Evolutionary conservation across 78 protist species (phyloP), one percentile per base, ranked within the genome.

Genomic region (Dictyostelium firmibasis): DNA sequence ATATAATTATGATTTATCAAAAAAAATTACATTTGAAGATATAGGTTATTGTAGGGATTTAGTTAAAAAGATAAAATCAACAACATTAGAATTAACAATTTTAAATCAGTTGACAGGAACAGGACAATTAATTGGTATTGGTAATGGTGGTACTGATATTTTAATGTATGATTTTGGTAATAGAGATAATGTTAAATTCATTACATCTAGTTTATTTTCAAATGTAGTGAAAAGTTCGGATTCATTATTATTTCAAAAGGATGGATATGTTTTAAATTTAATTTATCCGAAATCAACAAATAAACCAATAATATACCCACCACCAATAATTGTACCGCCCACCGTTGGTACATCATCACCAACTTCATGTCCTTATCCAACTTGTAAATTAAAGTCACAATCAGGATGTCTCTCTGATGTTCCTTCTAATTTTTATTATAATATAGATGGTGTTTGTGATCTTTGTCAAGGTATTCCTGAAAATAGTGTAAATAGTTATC

Each of bases 31-130:
- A 41, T 41, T 38, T 43, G 64, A 47, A 23, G 83, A 77, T 77
- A 41, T 77, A 20, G 62, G 57, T n/a, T 77, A 23, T n/a, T 77
- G 83, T 77, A 77, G 83, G 41, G 50, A 77, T 33, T 25, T 77
- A 3, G 23, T 77, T 9, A 16, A 38, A 41, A 77, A 16, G 60
- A 43, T n/a, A n/a, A 16, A 25, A 1, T 31, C 33, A 41, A 23
- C n/a, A n/a, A 77, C 60, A 77, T 38, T 77, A 27, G 83, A 77
- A 5, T 33, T 77, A n/a, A 77, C 50, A 23, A 41, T 77, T 77
- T 41, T 11, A 23, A 77, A 77, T 77, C 60, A 38, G n/a, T 3
- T 43, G 23, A 35, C 27, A 16, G 36, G 38, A 14, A 33, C 23
- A 29, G 25, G 20, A 23, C 60, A 38, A 41, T 7, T n/a, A 3